Evolutionary conservation across 2,329 filamentous ascomycete species (phyloP).

Genomic region (Phyllosticta citrichinensis): DNA sequence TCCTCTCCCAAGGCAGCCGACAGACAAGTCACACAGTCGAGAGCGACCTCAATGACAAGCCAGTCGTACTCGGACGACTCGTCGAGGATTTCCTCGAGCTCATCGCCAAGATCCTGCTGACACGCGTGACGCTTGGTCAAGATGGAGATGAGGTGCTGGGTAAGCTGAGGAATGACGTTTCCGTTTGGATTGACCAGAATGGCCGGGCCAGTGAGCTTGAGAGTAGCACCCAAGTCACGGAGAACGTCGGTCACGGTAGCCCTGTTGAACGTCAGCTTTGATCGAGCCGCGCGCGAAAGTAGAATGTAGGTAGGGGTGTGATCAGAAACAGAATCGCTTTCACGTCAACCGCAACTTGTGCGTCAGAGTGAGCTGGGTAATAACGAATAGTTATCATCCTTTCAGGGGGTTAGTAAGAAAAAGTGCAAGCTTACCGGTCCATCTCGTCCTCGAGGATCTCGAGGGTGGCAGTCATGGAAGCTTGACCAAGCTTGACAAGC

Average conservation of each 20-base stretch:
- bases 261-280: slow-evolving; percentile 35
- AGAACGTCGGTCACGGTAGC: slow-evolving; percentile 90
- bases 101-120: slow-evolving; percentile 81
- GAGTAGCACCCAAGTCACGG: slow-evolving; percentile 78
- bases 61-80: slow-evolving; percentile 95
- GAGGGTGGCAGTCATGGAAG: slow-evolving; percentile 76
- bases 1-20: slow-evolving; percentile 69
- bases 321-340: slow-evolving; percentile 60
- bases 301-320: slow-evolving; percentile 30
- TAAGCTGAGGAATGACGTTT: slow-evolving; percentile 59
- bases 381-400: slow-evolving; percentile 81
- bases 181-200: slow-evolving; percentile 61
- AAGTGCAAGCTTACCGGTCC: slow-evolving; percentile 65
- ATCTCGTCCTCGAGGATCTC: slow-evolving; percentile 80
- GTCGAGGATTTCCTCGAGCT: slow-evolving; percentile 51
- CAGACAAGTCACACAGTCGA: slow-evolving; percentile 81
- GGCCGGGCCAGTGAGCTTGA: slow-evolving; percentile 84
- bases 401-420: slow-evolving; percentile 15
- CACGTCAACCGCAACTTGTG: slow-evolving; percentile 74
- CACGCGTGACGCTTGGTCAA: slow-evolving; percentile 86
- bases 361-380: slow-evolving; percentile 99
- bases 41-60: slow-evolving; percentile 87
- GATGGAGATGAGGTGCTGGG: slow-evolving; percentile 65
- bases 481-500: slow-evolving; percentile 73
- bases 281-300: background rate